phyloP scores from a whole-genome alignment of 768 basidiomycete genomes.

The Thelephora ganbajun region DNA sequence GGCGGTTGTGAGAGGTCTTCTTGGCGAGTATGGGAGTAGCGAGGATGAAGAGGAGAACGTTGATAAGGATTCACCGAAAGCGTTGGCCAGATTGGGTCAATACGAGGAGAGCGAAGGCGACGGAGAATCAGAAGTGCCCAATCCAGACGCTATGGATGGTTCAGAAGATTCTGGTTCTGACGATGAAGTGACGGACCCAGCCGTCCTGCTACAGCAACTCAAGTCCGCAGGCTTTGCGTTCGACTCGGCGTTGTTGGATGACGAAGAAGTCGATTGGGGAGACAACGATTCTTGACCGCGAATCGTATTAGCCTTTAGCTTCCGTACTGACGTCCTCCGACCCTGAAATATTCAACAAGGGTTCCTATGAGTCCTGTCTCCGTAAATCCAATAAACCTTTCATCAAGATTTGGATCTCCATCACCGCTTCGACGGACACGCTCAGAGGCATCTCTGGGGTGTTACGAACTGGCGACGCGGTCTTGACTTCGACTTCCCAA shows the following conservation, averaged over 20 bases:
- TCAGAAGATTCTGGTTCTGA: slow-evolving; percentile 20
- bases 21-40: slow-evolving; percentile 49
- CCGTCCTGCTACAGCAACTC: slow-evolving; percentile 28
- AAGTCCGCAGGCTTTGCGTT: slow-evolving; percentile 17
- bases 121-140: slow-evolving; percentile 14
- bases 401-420: slow-evolving; percentile 74
- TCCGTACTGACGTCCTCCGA: background rate
- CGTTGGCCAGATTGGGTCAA: slow-evolving; percentile 25
- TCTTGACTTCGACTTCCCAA: slow-evolving; percentile 85
- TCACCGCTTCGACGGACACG: slow-evolving; percentile 55
- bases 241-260: slow-evolving; percentile 17
- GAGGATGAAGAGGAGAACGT: slow-evolving; percentile 20
- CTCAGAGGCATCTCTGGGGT: slow-evolving; percentile 67
- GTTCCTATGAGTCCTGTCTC: slow-evolving; percentile 47
- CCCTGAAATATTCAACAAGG: background rate
- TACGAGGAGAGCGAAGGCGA: slow-evolving; percentile 35
- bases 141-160: slow-evolving; percentile 19
- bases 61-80: slow-evolving; percentile 16
- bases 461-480: slow-evolving; percentile 63
- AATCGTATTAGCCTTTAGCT: background rate
- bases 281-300: slow-evolving; percentile 17
- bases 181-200: slow-evolving; percentile 25
- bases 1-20: slow-evolving; percentile 38
- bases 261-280: slow-evolving; percentile 42
- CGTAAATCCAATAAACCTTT: slow-evolving; percentile 71